These are phyloP conservation scores for Pholiota conissans DNA, from an alignment of 768 basidiomycete species.

Conservation along the genomic window DNA sequence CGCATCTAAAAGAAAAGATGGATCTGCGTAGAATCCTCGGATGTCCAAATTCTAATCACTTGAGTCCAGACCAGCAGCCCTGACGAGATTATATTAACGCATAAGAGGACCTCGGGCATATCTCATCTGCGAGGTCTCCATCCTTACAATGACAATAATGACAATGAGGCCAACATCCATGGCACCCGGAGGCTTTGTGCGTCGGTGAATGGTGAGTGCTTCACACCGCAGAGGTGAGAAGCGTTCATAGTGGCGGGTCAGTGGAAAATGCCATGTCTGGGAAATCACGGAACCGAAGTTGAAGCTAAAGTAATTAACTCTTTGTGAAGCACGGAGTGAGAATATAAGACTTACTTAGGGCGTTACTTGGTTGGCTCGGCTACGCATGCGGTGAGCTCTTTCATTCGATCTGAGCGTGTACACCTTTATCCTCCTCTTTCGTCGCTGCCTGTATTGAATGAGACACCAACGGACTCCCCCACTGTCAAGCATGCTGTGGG, in stretches of 20 bases:
- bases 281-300: neutral
- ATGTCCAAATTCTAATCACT: neutral
- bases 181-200: neutral
- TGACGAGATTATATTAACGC: neutral
- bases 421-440: neutral
- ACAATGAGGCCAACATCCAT: neutral
- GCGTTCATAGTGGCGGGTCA: neutral
- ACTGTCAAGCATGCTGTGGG: constrained; percentile 2
- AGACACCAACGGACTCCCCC: neutral
- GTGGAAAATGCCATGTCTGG: neutral
- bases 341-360: neutral
- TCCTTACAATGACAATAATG: neutral
- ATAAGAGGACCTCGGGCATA: neutral
- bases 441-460: neutral
- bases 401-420: neutral
- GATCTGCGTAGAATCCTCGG: neutral
- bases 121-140: neutral
- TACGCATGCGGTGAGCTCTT: neutral
- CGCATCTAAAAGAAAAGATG: neutral
- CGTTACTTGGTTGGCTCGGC: neutral
- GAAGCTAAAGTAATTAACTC: neutral
- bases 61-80: neutral
- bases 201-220: neutral
- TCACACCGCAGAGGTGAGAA: neutral
- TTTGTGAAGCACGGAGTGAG: neutral